Evolutionary conservation across 2,329 filamentous ascomycete genomes (phyloP).

Genomic region (Stylonectria norvegica): DNA sequence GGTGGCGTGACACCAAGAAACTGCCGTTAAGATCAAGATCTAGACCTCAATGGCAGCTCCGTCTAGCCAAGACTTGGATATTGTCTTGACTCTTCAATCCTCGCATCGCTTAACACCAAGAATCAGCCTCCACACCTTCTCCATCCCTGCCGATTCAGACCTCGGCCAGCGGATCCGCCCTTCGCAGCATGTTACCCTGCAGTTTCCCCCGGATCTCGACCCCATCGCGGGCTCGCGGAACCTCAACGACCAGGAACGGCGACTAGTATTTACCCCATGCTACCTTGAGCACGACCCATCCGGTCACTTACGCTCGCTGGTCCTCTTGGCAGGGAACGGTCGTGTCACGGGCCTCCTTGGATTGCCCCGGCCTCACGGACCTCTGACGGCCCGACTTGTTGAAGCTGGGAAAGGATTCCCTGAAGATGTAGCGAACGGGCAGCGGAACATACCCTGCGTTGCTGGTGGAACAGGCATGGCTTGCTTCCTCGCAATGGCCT

Average conservation of each 20-base stretch:
- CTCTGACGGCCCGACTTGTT: slow-evolving; percentile 9
- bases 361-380: slow-evolving; percentile 13
- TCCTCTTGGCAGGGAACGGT: slow-evolving; percentile 15
- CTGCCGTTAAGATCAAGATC: neutral
- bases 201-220: slow-evolving; percentile 18
- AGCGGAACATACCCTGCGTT: slow-evolving; percentile 3
- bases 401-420: slow-evolving; percentile 15
- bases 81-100: slow-evolving; percentile 5
- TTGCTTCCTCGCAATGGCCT: slow-evolving; percentile 10
- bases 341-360: slow-evolving; percentile 19
- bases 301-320: neutral
- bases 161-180: slow-evolving; percentile 2
- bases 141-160: neutral
- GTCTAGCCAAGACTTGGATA: neutral
- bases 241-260: slow-evolving; percentile 12
- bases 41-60: slow-evolving; percentile 3
- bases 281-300: neutral
- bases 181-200: slow-evolving; percentile 15
- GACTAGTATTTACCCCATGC: slow-evolving; percentile 17
- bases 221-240: slow-evolving; percentile 11
- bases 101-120: slow-evolving; percentile 15
- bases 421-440: neutral
- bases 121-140: slow-evolving; percentile 15
- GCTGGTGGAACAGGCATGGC: slow-evolving; percentile 17
- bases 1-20: slow-evolving; percentile 1